phyloP scores from a whole-genome alignment of 441 rosid species.

The Populus hybrid region DNA sequence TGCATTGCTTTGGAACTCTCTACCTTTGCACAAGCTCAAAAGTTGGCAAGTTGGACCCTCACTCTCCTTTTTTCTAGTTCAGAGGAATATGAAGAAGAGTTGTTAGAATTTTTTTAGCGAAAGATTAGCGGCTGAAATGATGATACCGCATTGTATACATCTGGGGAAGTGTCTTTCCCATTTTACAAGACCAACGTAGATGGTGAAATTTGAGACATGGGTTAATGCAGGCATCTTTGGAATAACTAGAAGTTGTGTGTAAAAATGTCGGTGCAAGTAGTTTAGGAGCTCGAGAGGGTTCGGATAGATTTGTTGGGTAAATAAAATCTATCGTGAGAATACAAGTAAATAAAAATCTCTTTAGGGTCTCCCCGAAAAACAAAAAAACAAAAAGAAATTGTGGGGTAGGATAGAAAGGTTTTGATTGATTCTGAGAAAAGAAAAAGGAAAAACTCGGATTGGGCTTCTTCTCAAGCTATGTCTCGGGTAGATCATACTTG shows the following conservation, averaged over 20 bases:
- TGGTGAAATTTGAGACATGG: too few species aligned
- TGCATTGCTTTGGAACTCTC: conserved; percentile 21
- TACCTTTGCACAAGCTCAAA: conserved; percentile 19
- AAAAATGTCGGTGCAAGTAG: too few species aligned
- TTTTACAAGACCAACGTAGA: too few species aligned
- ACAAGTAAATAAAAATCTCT: too few species aligned
- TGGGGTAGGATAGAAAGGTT: background rate
- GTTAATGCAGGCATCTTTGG: background rate
- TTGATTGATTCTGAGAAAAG: background rate
- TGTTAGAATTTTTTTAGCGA: too few species aligned
- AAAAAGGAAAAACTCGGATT: background rate
- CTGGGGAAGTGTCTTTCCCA: too few species aligned
- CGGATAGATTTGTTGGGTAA: too few species aligned
- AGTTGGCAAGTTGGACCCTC: conserved; percentile 28
- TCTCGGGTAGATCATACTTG: background rate
- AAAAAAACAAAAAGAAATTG: too few species aligned
- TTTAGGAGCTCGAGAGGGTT: too few species aligned
- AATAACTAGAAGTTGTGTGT: background rate
- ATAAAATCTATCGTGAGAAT: too few species aligned
- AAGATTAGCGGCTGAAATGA: conserved; percentile 24
- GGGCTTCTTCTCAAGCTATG: background rate
- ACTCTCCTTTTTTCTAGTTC: conserved; percentile 13
- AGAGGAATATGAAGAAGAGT: conserved; percentile 16
- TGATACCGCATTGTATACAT: conserved; percentile 2
- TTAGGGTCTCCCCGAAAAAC: background rate